Evolutionary conservation across 805 yeast genomes (phyloP).

Genomic region (Ogataea methanolica): DNA sequence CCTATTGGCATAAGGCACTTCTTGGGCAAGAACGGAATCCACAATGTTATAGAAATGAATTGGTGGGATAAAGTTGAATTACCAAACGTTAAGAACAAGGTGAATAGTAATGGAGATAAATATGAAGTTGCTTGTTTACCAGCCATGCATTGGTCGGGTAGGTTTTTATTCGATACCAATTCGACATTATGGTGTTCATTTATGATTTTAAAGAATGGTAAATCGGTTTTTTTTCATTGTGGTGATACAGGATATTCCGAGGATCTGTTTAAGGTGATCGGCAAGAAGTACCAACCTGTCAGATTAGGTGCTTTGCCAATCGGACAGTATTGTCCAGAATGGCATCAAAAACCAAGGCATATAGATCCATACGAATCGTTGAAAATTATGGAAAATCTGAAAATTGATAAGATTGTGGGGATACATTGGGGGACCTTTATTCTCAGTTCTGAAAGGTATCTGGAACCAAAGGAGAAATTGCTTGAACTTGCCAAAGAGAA

Average conservation of each 20-base stretch:
- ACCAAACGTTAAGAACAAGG: neutral
- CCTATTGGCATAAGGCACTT: conserved; percentile 71
- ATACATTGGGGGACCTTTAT: conserved; percentile 97
- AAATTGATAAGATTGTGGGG: conserved; percentile 65
- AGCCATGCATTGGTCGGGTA: conserved; percentile 96
- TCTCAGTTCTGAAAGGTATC: conserved; percentile 78
- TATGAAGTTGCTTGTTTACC: conserved; percentile 88
- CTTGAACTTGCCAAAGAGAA: conserved; percentile 42
- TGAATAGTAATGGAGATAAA: conserved; percentile 30
- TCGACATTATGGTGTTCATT: conserved; percentile 87
- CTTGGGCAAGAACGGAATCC: conserved; percentile 54
- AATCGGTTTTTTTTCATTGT: conserved; percentile 80
- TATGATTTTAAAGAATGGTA: conserved; percentile 57
- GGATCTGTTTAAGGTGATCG: conserved; percentile 66
- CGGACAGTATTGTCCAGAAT: conserved; percentile 91
- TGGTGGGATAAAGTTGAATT: conserved; percentile 83
- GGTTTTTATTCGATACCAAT: conserved; percentile 77
- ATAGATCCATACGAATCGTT: conserved; percentile 77
- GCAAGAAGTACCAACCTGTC: conserved; percentile 58
- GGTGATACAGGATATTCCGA: conserved; percentile 92
- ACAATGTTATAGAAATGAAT: conserved; percentile 67
- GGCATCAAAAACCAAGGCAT: conserved; percentile 92
- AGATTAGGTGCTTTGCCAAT: conserved; percentile 77
- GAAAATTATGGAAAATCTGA: conserved; percentile 58
- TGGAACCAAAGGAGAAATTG: conserved; percentile 72